Conservation (phyloP, 352 stramenopile species). For the Phytophthora lateralis region DNA sequence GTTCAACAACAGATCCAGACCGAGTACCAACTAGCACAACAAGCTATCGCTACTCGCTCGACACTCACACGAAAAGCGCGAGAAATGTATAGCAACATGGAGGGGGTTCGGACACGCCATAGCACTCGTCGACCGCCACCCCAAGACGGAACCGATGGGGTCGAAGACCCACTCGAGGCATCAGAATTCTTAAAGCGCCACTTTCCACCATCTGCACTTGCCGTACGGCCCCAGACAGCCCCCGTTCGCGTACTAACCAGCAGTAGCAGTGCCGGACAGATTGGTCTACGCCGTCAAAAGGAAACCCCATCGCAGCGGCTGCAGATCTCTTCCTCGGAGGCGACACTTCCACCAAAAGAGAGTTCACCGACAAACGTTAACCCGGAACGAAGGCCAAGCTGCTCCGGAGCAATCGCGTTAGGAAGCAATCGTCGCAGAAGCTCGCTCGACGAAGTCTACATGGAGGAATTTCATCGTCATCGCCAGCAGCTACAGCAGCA, state of each 20-base stretch:
- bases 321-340: conserved; percentile 23
- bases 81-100: conserved; percentile 66
- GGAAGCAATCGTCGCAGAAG: conserved; percentile 24
- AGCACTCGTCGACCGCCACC: conserved; percentile 2
- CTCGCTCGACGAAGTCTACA: conserved; percentile 55
- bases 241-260: conserved; percentile 22
- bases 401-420: background rate
- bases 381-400: background rate
- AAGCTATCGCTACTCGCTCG: conserved; percentile 41
- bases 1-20: conserved; percentile 50
- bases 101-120: conserved; percentile 22
- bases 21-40: conserved; percentile 46
- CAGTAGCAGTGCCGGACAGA: conserved; percentile 5
- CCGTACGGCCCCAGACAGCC: conserved; percentile 52
- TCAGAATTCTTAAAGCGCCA: conserved; percentile 63
- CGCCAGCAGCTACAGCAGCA: conserved; percentile 15
- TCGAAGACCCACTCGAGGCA: conserved; percentile 30
- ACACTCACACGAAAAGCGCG: conserved; percentile 52
- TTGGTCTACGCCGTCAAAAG: conserved; percentile 11
- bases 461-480: conserved; percentile 56
- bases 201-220: conserved; percentile 39
- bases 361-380: background rate
- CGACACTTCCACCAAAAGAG: conserved; percentile 8
- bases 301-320: background rate
- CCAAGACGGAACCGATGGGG: conserved; percentile 9